phyloP scores from a whole-genome alignment of 2,329 filamentous ascomycete species.

The Thielaviopsis ethacetica region DNA sequence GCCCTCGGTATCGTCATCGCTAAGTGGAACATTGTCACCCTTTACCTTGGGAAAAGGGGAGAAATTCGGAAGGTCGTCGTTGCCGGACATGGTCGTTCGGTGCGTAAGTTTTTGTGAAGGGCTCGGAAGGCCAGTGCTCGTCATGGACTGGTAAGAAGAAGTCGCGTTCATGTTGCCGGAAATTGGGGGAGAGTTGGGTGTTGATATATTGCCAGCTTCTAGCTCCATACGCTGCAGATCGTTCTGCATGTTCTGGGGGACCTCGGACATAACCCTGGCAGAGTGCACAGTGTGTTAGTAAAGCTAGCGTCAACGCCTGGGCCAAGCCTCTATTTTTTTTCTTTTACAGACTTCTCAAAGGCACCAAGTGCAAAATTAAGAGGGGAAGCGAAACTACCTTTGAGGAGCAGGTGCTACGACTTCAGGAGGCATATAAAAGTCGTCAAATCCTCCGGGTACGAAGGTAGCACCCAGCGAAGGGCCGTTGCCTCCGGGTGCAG shows the following conservation, averaged over 20 bases:
- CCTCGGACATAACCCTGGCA: constrained; percentile 76
- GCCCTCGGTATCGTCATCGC: constrained; percentile 85
- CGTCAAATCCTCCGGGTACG: constrained; percentile 40
- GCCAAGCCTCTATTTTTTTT: neutral
- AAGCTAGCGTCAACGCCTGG: neutral
- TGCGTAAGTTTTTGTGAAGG: constrained; percentile 7
- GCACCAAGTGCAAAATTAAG: constrained; percentile 1
- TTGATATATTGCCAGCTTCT: constrained; percentile 37
- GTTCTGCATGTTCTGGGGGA: constrained; percentile 91
- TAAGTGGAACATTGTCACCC: constrained; percentile 79
- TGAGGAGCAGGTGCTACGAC: constrained; percentile 41
- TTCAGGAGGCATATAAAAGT: constrained; percentile 42
- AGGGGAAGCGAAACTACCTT: constrained; percentile 24
- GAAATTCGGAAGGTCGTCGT: constrained; percentile 51
- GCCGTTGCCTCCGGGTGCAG: constrained; percentile 8
- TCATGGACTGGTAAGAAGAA: constrained; percentile 24
- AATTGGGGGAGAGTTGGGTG: constrained; percentile 21
- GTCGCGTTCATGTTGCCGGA: constrained; percentile 17
- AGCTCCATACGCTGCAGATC: constrained; percentile 83
- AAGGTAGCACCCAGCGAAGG: constrained; percentile 35
- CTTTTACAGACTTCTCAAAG: neutral
- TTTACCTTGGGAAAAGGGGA: constrained; percentile 81
- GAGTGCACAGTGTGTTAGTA: constrained; percentile 7
- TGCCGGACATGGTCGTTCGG: constrained; percentile 1
- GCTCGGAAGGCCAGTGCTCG: constrained; percentile 14